Conservation (phyloP, 2,329 filamentous ascomycete genomes). For the Xylariaceae sp. region DNA sequence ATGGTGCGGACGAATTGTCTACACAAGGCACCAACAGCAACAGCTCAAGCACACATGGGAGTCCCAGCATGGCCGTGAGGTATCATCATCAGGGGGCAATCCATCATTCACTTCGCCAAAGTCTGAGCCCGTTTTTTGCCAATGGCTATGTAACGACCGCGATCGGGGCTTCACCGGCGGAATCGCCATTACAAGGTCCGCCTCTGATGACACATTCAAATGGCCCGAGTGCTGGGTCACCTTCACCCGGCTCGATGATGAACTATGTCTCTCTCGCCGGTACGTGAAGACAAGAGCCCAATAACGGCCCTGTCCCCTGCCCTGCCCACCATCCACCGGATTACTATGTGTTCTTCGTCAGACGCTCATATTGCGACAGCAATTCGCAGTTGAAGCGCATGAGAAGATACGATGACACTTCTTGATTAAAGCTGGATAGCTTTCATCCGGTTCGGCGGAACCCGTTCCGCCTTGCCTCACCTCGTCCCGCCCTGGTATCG, state of each 20-base stretch:
- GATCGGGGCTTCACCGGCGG: constrained; percentile 26
- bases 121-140: constrained; percentile 29
- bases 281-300: constrained; percentile 20
- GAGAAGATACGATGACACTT: too few relatives aligned
- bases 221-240: constrained; percentile 29
- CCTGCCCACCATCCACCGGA: constrained; percentile 34
- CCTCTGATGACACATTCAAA: constrained; percentile 19
- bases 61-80: constrained; percentile 28
- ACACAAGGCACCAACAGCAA: constrained; percentile 27
- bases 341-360: constrained; percentile 41
- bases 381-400: constrained; percentile 30
- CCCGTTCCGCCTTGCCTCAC: too few relatives aligned
- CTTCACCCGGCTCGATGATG: constrained; percentile 38
- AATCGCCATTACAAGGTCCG: constrained; percentile 24
- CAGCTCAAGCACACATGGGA: constrained; percentile 29
- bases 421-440: too few relatives aligned
- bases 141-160: constrained; percentile 20
- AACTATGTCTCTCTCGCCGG: constrained; percentile 39
- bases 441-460: too few relatives aligned
- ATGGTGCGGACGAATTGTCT: constrained; percentile 31
- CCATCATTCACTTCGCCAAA: constrained; percentile 35
- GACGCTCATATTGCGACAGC: constrained; percentile 44
- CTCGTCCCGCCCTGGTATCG: neutral
- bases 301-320: constrained; percentile 15
- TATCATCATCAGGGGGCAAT: constrained; percentile 28